phyloP scores from a whole-genome alignment of 768 basidiomycete genomes.

The Mycena latifolia region DNA sequence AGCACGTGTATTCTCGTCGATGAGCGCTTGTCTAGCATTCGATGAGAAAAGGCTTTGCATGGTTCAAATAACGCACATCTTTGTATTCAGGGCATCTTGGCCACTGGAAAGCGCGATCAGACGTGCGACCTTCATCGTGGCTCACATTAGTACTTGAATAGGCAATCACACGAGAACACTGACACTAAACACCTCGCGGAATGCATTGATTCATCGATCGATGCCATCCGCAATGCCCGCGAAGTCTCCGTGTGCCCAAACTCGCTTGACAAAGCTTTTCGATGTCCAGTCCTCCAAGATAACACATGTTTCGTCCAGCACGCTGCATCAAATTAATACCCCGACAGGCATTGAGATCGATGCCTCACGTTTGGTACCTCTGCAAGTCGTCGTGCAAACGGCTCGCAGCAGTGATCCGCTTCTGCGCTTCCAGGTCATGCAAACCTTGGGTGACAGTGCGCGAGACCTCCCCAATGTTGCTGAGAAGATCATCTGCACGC shows the following conservation, averaged over 20 bases:
- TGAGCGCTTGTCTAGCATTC: not conserved
- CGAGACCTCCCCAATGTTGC: too few species aligned
- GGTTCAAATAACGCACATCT: not conserved
- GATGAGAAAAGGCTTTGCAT: not conserved
- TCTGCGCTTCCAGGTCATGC: too few species aligned
- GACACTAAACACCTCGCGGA: not conserved
- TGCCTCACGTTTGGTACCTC: slow-evolving; percentile 7
- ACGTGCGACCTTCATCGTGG: not conserved
- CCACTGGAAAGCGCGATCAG: not conserved
- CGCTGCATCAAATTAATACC: not conserved
- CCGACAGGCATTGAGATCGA: not conserved
- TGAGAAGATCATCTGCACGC: slow-evolving; percentile 1
- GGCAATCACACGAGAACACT: not conserved
- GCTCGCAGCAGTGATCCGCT: too few species aligned
- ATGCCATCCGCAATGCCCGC: not conserved
- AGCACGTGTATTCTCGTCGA: not conserved
- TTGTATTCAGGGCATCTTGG: not conserved
- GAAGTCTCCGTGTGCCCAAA: not conserved
- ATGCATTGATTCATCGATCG: not conserved
- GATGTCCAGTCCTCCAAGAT: not conserved
- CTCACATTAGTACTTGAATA: not conserved
- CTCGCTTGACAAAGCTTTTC: not conserved
- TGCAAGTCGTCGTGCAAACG: slow-evolving; percentile 2
- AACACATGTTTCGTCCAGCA: not conserved
- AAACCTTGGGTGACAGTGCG: too few species aligned